Evolutionary conservation across 2,329 filamentous ascomycete species (phyloP).

Genomic region (Beauveria scarabaeidicola): DNA sequence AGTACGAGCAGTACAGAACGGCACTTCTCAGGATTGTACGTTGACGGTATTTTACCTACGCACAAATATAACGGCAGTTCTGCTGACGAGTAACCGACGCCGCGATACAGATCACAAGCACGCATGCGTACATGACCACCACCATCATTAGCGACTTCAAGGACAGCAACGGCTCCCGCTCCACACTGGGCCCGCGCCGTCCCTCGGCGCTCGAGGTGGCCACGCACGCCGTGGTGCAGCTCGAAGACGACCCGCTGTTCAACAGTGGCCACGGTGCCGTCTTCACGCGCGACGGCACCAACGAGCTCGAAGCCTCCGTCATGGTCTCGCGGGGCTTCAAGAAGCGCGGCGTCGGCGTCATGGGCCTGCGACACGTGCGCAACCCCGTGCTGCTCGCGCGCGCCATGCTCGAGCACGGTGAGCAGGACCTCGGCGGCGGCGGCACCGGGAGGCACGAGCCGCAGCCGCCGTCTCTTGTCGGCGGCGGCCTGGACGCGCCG

Average conservation of each 20-base stretch:
- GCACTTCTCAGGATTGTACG: constrained; percentile 54
- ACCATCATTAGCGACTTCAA: constrained; percentile 13
- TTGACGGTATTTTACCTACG: neutral
- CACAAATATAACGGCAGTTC: neutral
- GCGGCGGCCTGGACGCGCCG: constrained; percentile 32
- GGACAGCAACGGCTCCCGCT: neutral
- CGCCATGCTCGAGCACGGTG: constrained; percentile 60
- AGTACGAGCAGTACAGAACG: constrained; percentile 49
- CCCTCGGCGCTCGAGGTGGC: constrained; percentile 64
- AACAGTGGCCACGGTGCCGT: constrained; percentile 80
- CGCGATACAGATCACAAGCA: constrained; percentile 32
- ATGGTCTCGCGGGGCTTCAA: constrained; percentile 69
- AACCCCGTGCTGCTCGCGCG: constrained; percentile 71
- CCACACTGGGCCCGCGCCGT: constrained; percentile 12
- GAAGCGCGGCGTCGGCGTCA: constrained; percentile 72
- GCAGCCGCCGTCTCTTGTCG: neutral
- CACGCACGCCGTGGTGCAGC: constrained; percentile 62
- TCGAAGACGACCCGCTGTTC: constrained; percentile 77
- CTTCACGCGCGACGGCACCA: constrained; percentile 73
- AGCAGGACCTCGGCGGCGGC: constrained; percentile 45
- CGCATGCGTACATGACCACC: constrained; percentile 39
- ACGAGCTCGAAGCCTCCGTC: constrained; percentile 78
- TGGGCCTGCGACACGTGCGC: constrained; percentile 63
- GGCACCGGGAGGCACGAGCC: constrained; percentile 22
- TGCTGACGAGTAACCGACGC: neutral